Evolutionary conservation across 2,329 filamentous ascomycete genomes (phyloP), one percentile per base, ranked within the genome.

Genomic region (Colletotrichum shisoi): DNA sequence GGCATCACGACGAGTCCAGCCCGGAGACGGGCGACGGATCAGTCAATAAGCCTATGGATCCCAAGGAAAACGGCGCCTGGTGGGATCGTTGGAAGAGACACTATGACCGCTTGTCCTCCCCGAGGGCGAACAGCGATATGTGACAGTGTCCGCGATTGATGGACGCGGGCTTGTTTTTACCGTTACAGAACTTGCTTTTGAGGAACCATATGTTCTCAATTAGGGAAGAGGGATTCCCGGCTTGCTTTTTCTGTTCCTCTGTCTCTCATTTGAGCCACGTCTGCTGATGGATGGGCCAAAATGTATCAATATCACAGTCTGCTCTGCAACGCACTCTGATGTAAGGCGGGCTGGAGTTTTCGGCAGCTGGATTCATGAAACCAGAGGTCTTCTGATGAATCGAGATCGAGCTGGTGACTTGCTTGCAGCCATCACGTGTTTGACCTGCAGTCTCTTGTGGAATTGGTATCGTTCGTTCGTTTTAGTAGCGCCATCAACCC

Each of bases 1-100:
- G 77, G 5, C 76, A 78, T 57, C 73, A 74, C 37, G 75, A 76
- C 59, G 70, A 73, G 54, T 72, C 71, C 8, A 70, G 70, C n/a
- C 70, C 75, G 17, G 12, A 11, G 44, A 52, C 8, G 13, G 57
- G 49, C 21, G 21, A 45, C 11, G 31, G 4, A 6, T 3, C 54
- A 6, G 6, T 15, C 27, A 21, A 31, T 2, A 45, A 19, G 19
- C 37, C 42, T 13, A 46, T 37, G 39, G 19, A 7, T 34, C 34
- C 45, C 21, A 21, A 44, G 40, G 37, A 2, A 2, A 40, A 39
- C 11, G 61, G 42, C 3, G n/a, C 34, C 4, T 67, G 63, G 58
- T 63, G 63, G 67, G 0, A 24, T 27, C 57, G 63, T 11, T 69
- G 67, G 63, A 67, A 63, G 44, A 57, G 37, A 21, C 51, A 58